phyloP scores from a whole-genome alignment of 2,329 filamentous ascomycete genomes.

The Phialophora verrucosa region DNA sequence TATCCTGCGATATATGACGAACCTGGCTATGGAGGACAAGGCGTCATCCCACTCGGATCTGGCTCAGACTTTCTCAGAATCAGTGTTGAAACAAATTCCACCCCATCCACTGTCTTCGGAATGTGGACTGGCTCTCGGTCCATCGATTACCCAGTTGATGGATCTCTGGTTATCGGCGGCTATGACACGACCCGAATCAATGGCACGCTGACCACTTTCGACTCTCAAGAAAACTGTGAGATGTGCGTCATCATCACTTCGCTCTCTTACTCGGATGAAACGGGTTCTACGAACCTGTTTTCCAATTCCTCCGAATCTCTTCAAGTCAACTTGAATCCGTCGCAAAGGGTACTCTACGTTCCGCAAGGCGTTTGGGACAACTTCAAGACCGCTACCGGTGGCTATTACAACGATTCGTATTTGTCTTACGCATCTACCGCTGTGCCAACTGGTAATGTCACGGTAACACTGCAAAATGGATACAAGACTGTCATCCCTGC shows the following conservation, averaged over 20 bases:
- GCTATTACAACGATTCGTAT: constrained; percentile 26
- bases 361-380: constrained; percentile 35
- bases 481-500: constrained; percentile 37
- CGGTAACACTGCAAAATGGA: constrained; percentile 34
- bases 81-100: constrained; percentile 25
- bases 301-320: constrained; percentile 32
- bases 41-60: constrained; percentile 33
- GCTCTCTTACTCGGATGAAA: constrained; percentile 27
- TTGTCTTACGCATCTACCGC: constrained; percentile 23
- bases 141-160: constrained; percentile 29
- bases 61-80: constrained; percentile 33
- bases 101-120: constrained; percentile 35
- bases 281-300: constrained; percentile 29
- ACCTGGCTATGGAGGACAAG: constrained; percentile 36
- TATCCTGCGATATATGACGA: constrained; percentile 34
- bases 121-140: constrained; percentile 37
- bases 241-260: constrained; percentile 33
- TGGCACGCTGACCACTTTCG: constrained; percentile 30
- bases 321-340: constrained; percentile 32
- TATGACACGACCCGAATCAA: constrained; percentile 35
- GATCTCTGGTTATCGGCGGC: constrained; percentile 36
- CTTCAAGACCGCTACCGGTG: constrained; percentile 28
- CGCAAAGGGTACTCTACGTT: constrained; percentile 28
- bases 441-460: constrained; percentile 33
- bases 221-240: constrained; percentile 29